phyloP scores from a whole-genome alignment of 352 stramenopile genomes.

The Aphanomyces invadans region DNA sequence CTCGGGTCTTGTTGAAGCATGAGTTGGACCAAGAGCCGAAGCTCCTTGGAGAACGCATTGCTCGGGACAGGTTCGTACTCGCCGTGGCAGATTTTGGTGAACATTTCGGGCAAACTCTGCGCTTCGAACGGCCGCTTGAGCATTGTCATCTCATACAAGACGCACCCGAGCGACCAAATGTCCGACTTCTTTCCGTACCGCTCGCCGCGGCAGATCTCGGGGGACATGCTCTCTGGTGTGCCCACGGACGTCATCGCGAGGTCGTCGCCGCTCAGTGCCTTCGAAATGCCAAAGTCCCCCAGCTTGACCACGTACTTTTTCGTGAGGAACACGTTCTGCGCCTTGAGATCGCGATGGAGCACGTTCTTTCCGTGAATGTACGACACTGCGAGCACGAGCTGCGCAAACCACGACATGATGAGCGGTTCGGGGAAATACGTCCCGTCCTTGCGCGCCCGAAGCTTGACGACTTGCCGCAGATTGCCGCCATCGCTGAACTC shows the following conservation, averaged over 20 bases:
- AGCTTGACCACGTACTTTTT: slow-evolving; percentile 83
- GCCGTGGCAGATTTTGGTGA: slow-evolving; percentile 84
- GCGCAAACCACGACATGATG: slow-evolving; percentile 84
- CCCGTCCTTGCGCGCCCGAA: slow-evolving; percentile 68
- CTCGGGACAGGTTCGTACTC: slow-evolving; percentile 71
- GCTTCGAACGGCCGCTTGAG: slow-evolving; percentile 77
- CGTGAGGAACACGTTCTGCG: slow-evolving; percentile 84
- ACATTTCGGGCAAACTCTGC: slow-evolving; percentile 72
- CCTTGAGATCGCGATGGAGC: slow-evolving; percentile 81
- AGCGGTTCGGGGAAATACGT: slow-evolving; percentile 72
- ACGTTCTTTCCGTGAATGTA: slow-evolving; percentile 88
- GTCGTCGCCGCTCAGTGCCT: slow-evolving; percentile 69
- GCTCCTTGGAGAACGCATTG: slow-evolving; percentile 63
- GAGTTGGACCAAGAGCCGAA: slow-evolving; percentile 76
- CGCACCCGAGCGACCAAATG: slow-evolving; percentile 85
- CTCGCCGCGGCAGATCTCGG: slow-evolving; percentile 81
- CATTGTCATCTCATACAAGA: slow-evolving; percentile 88
- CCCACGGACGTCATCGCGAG: slow-evolving; percentile 76
- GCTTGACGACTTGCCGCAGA: slow-evolving; percentile 72
- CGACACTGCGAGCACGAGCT: slow-evolving; percentile 72
- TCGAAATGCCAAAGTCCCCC: slow-evolving; percentile 84
- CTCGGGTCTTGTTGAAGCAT: slow-evolving; percentile 82
- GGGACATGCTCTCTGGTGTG: slow-evolving; percentile 84
- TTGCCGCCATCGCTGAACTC: slow-evolving; percentile 81
- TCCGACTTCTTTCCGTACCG: slow-evolving; percentile 86